These are phyloP conservation scores for Neurospora sp. DNA, from an alignment of 2,329 filamentous ascomycete species.

Conservation along the genomic window DNA sequence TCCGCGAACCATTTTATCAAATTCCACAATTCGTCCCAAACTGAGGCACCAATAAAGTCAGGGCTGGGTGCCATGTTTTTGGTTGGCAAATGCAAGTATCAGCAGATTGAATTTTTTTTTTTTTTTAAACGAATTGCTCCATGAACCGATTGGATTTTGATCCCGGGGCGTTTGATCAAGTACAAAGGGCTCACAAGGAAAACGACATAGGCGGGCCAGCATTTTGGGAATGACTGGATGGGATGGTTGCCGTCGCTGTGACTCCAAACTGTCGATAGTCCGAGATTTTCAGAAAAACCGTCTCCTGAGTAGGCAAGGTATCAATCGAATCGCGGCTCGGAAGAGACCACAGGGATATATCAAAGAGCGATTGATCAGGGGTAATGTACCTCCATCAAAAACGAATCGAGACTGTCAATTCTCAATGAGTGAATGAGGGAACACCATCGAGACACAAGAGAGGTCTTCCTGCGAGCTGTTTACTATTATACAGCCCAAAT, in stretches of 20 bases:
- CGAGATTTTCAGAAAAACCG: too few relatives aligned
- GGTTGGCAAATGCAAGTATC: background rate
- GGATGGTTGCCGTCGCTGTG: too few relatives aligned
- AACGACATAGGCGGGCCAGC: background rate
- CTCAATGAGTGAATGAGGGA: background rate
- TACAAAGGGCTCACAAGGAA: background rate
- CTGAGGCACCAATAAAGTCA: background rate
- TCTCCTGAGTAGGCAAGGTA: too few relatives aligned
- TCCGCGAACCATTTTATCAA: background rate
- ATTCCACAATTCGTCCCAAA: background rate
- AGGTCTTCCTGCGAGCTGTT: background rate
- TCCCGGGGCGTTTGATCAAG: background rate
- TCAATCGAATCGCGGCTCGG: too few relatives aligned
- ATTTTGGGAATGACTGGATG: background rate
- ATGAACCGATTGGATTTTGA: background rate
- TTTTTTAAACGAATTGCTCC: background rate
- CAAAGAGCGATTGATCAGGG: background rate
- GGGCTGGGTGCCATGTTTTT: background rate
- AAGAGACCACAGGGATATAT: background rate
- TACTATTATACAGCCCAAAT: background rate
- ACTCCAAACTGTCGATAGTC: too few relatives aligned
- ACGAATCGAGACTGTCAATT: background rate
- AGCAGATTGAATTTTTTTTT: background rate
- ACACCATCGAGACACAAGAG: background rate
- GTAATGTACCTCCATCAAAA: too few relatives aligned